These are phyloP conservation scores for Schizochytrium sp. DNA, from an alignment of 108 stramenopile genomes.

Conservation along the genomic window DNA sequence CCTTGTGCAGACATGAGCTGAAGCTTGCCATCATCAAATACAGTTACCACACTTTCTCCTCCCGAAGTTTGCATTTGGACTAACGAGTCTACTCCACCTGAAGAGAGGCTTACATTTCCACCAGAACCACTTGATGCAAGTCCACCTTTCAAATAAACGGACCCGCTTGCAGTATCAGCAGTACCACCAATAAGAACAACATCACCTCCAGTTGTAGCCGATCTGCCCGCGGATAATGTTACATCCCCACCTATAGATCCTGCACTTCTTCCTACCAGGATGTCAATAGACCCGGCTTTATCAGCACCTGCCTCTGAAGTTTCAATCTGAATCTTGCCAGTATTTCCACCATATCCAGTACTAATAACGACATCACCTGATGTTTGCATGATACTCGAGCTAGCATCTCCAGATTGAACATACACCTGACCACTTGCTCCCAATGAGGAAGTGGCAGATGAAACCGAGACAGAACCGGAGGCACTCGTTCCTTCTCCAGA, in stretches of 20 bases:
- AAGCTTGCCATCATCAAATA: background rate
- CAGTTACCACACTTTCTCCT: background rate
- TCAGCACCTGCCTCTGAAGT: background rate
- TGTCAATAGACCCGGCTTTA: background rate
- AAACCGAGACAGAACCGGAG: background rate
- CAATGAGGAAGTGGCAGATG: background rate
- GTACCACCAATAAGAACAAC: slow-evolving; percentile 59
- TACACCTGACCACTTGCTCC: background rate
- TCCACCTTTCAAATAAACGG: background rate
- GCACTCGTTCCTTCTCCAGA: background rate
- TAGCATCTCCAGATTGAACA: background rate
- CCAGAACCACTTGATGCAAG: background rate
- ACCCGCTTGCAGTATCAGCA: slow-evolving; percentile 60
- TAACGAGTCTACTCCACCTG: background rate
- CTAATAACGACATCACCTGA: background rate
- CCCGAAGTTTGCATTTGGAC: background rate
- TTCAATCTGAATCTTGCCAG: background rate
- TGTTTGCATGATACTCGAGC: background rate
- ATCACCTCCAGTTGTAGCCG: background rate
- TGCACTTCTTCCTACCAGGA: background rate
- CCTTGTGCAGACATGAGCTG: background rate
- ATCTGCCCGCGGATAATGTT: background rate
- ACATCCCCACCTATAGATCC: background rate
- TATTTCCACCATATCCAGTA: background rate
- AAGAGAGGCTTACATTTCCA: background rate